Conservation (phyloP, 768 basidiomycete genomes). For the Leucocoprinus leucothites region DNA sequence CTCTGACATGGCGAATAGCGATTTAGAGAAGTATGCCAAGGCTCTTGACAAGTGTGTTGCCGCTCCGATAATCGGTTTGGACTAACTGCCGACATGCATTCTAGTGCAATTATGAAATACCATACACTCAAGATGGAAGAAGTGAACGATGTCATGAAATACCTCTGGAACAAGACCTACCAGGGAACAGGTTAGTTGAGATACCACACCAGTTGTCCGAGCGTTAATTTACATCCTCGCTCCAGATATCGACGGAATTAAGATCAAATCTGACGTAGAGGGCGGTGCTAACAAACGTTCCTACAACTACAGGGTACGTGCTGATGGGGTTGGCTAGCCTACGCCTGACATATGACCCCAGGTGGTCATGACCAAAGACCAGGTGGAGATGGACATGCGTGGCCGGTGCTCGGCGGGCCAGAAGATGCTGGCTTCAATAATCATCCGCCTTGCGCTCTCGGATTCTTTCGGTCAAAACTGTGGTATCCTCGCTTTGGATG, state of each 20-base stretch:
- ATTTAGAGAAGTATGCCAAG: conserved; percentile 96
- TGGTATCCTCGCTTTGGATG: conserved; percentile 95
- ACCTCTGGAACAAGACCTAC: conserved; percentile 98
- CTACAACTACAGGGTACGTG: conserved; percentile 91
- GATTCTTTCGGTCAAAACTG: conserved; percentile 98
- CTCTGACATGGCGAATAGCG: conserved; percentile 96
- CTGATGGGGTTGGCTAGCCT: conserved; percentile 8
- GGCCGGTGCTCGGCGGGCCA: conserved; percentile 98
- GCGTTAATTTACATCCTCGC: neutral
- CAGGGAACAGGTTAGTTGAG: conserved; percentile 85
- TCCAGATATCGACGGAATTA: conserved; percentile 95
- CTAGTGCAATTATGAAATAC: conserved; percentile 97
- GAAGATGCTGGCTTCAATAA: conserved; percentile 97
- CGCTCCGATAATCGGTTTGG: neutral
- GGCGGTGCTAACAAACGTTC: conserved; percentile 87
- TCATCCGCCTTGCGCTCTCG: conserved; percentile 94
- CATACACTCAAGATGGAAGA: conserved; percentile 98
- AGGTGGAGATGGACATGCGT: conserved; percentile 99
- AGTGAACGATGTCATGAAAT: conserved; percentile 96
- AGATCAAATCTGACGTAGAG: conserved; percentile 91
- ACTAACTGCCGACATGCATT: conserved; percentile 16
- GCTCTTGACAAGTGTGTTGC: conserved; percentile 86
- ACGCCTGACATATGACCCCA: conserved; percentile 27
- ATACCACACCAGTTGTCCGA: neutral
- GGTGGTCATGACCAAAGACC: conserved; percentile 99